Base-by-base conservation (phyloP, 129 eudicot genomes). In the Pseudognaphalium luteoalbum region DNA sequence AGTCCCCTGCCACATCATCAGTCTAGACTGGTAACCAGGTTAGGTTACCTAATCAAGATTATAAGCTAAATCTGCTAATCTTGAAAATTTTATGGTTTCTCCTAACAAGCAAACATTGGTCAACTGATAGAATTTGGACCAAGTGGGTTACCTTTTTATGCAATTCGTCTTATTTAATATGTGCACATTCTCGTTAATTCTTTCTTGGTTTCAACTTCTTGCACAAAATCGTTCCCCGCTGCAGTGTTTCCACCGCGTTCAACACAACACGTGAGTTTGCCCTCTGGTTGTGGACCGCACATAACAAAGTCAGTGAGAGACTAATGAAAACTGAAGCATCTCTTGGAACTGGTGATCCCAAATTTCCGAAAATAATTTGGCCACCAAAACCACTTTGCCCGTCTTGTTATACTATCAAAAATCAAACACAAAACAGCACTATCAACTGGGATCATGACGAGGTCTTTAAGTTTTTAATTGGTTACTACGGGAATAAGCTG, bases 301-400 rank as follows among this genome's bases (percentile, higher is more conserved):
- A 92, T 75, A 92, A 90, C 87, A 75, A 81, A 80, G 98, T 89
- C 59, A 92, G 90, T 30, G 83, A 83, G 73, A 80, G 98, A 75
- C 85, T 92, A 41, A 84, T 79, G 82, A 86, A 88, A 79, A 91
- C 79, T 32, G 98, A 92, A 84, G 81, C 81, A 58, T 66, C 86
- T 72, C 74, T 81, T 3, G 86, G 74, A 73, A 89, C 94, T 2
- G 96, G 84, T 29, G 98, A 92, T 69, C 98, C 98, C 30, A 83
- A 81, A 50, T 92, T 86, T 73, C 98, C 98, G 4, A 92, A 92
- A 72, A 59, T 68, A 57, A 73, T 85, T 42, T 92, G 94, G 92
- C 98, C 98, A 68, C 82, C 96, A n/a, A 86, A 79, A 66, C 90
- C 73, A 76, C 98, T 88, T 29, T 92, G 98, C 20, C 92, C 98